Percentiles rank a stretch among this genome's conserved stretches.
phyloP scores from a whole-genome alignment of 2,329 filamentous ascomycete genomes.

The Ophiostoma sp. region DNA sequence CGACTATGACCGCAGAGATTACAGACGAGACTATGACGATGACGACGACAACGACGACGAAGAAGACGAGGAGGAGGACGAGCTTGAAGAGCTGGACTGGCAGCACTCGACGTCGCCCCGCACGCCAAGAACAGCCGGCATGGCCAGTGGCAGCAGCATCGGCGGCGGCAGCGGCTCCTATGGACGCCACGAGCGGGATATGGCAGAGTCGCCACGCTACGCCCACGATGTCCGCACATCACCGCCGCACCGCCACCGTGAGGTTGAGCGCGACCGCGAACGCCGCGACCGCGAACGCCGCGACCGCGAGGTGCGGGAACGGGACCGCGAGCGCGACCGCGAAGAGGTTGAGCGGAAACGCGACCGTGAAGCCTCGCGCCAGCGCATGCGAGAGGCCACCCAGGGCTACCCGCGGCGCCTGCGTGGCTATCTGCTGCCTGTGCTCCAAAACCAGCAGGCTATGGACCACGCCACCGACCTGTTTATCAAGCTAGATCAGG shows the following conservation, averaged over 20 bases:
- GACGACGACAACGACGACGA: conserved; percentile 17
- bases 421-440: conserved; percentile 22
- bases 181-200: conserved; percentile 14
- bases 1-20: conserved; percentile 15
- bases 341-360: not conserved
- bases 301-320: not conserved
- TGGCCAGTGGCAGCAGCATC: conserved; percentile 13
- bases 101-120: conserved; percentile 23
- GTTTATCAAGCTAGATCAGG: conserved; percentile 26
- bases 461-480: conserved; percentile 25
- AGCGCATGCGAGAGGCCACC: conserved; percentile 21
- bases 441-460: conserved; percentile 24
- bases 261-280: not conserved
- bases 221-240: conserved; percentile 1
- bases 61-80: conserved; percentile 13
- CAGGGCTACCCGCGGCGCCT: conserved; percentile 24
- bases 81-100: conserved; percentile 14
- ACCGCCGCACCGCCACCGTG: too few species aligned
- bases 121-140: conserved; percentile 21
- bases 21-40: conserved; percentile 8
- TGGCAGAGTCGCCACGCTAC: conserved; percentile 20
- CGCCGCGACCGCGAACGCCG: conserved; percentile 2
- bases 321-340: conserved; percentile 4
- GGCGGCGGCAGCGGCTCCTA: conserved; percentile 16
- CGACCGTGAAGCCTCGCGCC: conserved; percentile 18